Evolutionary conservation across 129 eudicot species (phyloP), one percentile per base, ranked within the genome.

Genomic region (Ambrosia trifida): DNA sequence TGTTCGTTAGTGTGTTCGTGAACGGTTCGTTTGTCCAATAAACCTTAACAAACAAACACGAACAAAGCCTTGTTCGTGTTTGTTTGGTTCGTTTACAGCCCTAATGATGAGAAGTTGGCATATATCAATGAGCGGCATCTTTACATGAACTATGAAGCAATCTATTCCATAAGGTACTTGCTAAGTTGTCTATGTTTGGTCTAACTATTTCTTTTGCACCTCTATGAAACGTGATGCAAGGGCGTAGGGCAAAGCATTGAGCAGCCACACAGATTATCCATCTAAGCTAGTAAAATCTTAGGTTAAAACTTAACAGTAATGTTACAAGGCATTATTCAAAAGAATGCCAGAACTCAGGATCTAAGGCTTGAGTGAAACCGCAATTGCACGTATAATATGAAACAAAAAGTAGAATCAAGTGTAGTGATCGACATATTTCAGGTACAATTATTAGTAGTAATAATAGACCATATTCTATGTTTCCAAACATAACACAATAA

Each of bases 361-460:
- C 32, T 53, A 18, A 53, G 60, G 13, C 64, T 24, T 11, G 64
- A 30, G 18, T 28, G 40, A 57, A 57, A 28, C 63, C 8, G 36
- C 35, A 28, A 57, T 24, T 11, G 64, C 40, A 30, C 40, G 13
- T 57, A 11, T 28, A 57, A 28, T 12, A 57, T 28, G 64, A 57
- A 30, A 47, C 31, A 18, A 56, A 57, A 57, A 28, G 4, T 57
- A 7, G 51, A 73, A 74, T 36, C 38, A 64, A 64, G 76, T 46
- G 68, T 57, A 66, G 40, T 28, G 11, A 57, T 31, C 46, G 62
- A 69, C 74, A 79, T 65, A 79, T 71, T 61, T 53, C 69, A 47
- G 67, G 80, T 76, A 72, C 84, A 80, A 68, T 75, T 80, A 74
- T 77, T 66, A 66, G 74, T 66, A 66, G 72, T 57, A 80, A 74